Conservation (phyloP, 129 eudicot species). For the Silybum marianum region DNA sequence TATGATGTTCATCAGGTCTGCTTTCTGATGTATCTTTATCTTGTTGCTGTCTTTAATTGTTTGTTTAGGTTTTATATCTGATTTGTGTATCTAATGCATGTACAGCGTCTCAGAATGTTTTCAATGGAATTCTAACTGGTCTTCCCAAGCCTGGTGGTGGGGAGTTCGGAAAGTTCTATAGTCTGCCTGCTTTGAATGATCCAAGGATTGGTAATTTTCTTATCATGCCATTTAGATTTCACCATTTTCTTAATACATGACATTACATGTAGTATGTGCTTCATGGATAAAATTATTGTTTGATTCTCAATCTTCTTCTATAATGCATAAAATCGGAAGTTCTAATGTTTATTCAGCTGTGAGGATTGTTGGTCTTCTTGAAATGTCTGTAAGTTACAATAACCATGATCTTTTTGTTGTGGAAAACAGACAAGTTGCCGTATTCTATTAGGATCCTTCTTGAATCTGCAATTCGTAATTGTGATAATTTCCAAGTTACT, state of each 20-base stretch:
- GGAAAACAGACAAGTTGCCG: slow-evolving; percentile 76
- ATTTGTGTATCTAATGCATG: not conserved
- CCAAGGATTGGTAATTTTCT: slow-evolving; percentile 70
- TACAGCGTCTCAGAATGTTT: slow-evolving; percentile 83
- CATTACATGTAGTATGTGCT: not conserved
- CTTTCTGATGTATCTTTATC: not conserved
- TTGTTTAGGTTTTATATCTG: not conserved
- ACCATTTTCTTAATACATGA: not conserved
- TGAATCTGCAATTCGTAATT: slow-evolving; percentile 89
- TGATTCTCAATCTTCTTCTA: not conserved
- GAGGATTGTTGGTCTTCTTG: not conserved
- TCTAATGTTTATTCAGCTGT: not conserved
- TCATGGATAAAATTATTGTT: not conserved
- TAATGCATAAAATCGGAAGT: slow-evolving; percentile 1
- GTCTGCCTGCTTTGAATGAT: slow-evolving; percentile 90
- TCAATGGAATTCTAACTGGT: slow-evolving; percentile 67
- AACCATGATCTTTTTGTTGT: slow-evolving; percentile 8
- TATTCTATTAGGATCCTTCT: slow-evolving; percentile 86
- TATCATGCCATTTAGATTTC: not conserved
- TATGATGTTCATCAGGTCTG: slow-evolving; percentile 15
- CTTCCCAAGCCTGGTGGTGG: slow-evolving; percentile 97
- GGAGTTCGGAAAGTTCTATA: slow-evolving; percentile 91
- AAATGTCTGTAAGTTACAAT: not conserved
- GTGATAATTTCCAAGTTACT: slow-evolving; percentile 89
- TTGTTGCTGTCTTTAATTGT: slow-evolving; percentile 8